Evolutionary conservation across 345 rosid species (phyloP), one percentile per base, ranked within the genome.

Genomic region (Stellera chamaejasme): DNA sequence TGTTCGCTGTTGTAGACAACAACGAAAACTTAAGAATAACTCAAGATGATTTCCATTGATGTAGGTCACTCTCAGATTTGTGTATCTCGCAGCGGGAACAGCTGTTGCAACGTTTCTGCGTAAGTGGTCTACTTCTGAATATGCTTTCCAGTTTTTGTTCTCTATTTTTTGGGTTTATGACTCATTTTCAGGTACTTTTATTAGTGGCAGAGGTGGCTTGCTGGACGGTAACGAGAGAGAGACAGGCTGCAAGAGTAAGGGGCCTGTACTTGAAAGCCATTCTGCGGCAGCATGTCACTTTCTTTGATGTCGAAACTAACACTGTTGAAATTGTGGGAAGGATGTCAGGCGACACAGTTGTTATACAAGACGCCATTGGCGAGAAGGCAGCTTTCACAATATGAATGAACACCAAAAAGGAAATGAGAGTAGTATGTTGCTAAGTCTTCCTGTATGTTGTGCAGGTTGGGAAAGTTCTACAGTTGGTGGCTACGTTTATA

Each of bases 141-240:
- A 5, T 41, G 8, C 11, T 5, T 39, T 3, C 9, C 41, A 13
- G 27, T 36, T 26, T 14, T 50, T 9, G 4, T 27, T 42, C 15
- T n/a, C 19, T 52, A 32, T n/a, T 27, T 41, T 25, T 8, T 51
- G 13, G 6, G 41, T 28, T 46, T 13, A 12, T 13, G 5, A 19
- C 41, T 11, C 48, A n/a, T 28, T 19, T 27, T 60, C 16, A 60
- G 45, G 49, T 54, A 48, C 23, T 12, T 41, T 56, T 42, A 1
- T 9, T 61, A 3, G 36, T 70, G 11, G 26, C 76, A 81, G 94
- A 85, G 82, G 88, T 85, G 39, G 63, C 78, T 70, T 78, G 90
- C 61, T 85, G 96, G 94, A 88, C 83, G 83, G 76, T 82, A 47
- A 77, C 83, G 4, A 90, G 80, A 11, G 88, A 82, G 60, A 72